Base-by-base conservation (phyloP, 2,329 filamentous ascomycete genomes). In the Lasiodiplodia sp. region DNA sequence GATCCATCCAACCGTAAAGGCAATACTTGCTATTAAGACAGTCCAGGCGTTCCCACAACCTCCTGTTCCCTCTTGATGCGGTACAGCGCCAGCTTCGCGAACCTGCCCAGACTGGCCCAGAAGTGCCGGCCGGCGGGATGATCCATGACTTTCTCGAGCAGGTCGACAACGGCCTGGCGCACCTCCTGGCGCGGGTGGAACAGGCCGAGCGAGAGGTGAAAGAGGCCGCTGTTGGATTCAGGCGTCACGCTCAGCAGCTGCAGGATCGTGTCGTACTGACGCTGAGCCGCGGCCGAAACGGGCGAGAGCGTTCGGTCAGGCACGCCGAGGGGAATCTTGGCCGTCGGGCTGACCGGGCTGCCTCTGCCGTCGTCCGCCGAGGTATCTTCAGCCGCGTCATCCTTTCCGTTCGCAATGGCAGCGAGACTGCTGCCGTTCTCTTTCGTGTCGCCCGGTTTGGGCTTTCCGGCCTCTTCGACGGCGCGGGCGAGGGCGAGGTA, bases 121-220 rank as follows among this genome's bases (percentile, higher is more conserved):
- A 96, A 98, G 80, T 98, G 93, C 75, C 94, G 87, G 1, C 96
- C 96, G 11, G 94, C 96, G 76, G 96, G 92, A 80, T 99, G 95
- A 68, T 91, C 90, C 72, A 90, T 88, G 67, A 99, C 90, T 25
- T 94, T 87, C 72, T 95, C 93, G 25, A 99, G 80, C 44, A 99
- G 82, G 70, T 92, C 92, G 1, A 93, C 91, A 2, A 93, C 92
- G 67, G 89, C 89, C 73, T 91, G 82, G 44, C 96, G 87, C 12
- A 97, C 94, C 64, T 93, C 91, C 44, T 86, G 85, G 72, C 94
- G 90, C 67, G 94, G 93, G 82, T 99, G 96, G 78, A 98, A 97
- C 6, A 99, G 84, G 0, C 96, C 96, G 64, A 98, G 87, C 5
- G 91, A 92, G 31, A 99, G 82, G 74, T 97, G 97, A 78, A 98